Evolutionary conservation across 2,329 filamentous ascomycete genomes (phyloP).

Genomic region (Colletotrichum karsti): DNA sequence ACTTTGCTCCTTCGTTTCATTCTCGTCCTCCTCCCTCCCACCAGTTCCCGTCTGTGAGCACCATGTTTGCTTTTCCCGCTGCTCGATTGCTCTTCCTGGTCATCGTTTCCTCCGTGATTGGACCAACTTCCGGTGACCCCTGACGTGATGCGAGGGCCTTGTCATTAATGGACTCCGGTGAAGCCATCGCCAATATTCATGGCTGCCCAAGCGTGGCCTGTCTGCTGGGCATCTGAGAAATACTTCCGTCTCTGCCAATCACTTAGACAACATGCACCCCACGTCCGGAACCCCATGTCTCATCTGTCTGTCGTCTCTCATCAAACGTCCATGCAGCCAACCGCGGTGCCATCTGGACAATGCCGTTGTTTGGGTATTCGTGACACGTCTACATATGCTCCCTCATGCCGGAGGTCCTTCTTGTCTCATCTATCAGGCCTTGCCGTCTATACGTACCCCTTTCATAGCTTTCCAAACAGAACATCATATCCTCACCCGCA

Average conservation of each 20-base stretch:
- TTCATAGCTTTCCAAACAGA: neutral
- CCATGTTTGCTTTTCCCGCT: conserved; percentile 20
- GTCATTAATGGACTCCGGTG: neutral
- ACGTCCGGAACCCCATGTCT: neutral
- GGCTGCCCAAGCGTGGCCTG: neutral
- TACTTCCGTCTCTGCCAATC: neutral
- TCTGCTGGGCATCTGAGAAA: neutral
- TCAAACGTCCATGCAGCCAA: neutral
- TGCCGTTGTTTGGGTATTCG: neutral
- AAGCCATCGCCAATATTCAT: neutral
- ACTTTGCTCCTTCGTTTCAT: neutral
- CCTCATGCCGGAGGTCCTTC: neutral
- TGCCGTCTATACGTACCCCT: neutral
- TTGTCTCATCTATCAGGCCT: neutral
- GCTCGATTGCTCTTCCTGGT: conserved; percentile 17
- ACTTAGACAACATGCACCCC: neutral
- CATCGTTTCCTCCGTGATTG: neutral
- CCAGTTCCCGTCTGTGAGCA: neutral
- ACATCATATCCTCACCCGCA: conserved; percentile 39
- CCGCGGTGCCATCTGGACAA: neutral
- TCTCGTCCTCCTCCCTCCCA: neutral
- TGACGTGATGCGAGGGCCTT: neutral
- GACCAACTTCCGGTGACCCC: neutral
- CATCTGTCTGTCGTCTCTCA: neutral
- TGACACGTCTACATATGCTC: neutral